phyloP scores from a whole-genome alignment of 805 yeast species.

The Hanseniaspora nectarophila region DNA sequence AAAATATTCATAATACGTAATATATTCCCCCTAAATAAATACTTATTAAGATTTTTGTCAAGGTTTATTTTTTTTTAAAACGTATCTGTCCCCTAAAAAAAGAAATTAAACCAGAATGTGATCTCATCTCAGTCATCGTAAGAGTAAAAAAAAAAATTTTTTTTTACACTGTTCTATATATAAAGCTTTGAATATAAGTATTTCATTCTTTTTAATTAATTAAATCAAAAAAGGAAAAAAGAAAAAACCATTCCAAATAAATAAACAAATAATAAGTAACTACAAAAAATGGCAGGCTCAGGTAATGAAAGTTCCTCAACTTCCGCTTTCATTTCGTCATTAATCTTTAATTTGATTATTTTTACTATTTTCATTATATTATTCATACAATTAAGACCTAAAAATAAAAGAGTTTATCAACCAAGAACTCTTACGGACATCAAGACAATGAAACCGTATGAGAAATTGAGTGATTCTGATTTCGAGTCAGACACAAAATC shows the following conservation, averaged over 20 bases:
- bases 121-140: too few species aligned
- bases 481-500: constrained; percentile 53
- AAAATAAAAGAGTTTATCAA: constrained; percentile 60
- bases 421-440: constrained; percentile 39
- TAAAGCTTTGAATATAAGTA: too few species aligned
- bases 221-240: not conserved
- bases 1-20: too few species aligned
- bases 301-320: constrained; percentile 42
- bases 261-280: not conserved
- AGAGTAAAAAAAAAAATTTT: too few species aligned
- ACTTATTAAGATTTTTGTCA: too few species aligned
- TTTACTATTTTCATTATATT: constrained; percentile 42
- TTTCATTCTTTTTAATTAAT: not conserved
- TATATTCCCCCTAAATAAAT: too few species aligned
- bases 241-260: not conserved
- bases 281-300: constrained; percentile 15
- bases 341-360: constrained; percentile 55
- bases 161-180: too few species aligned
- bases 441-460: constrained; percentile 28
- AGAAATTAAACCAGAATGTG: too few species aligned
- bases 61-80: too few species aligned
- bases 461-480: constrained; percentile 28
- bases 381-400: constrained; percentile 55
- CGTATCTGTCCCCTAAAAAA: too few species aligned
- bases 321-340: constrained; percentile 61